Base-by-base conservation (phyloP, 2,329 filamentous ascomycete species). In the Lasiodiplodia citricola region DNA sequence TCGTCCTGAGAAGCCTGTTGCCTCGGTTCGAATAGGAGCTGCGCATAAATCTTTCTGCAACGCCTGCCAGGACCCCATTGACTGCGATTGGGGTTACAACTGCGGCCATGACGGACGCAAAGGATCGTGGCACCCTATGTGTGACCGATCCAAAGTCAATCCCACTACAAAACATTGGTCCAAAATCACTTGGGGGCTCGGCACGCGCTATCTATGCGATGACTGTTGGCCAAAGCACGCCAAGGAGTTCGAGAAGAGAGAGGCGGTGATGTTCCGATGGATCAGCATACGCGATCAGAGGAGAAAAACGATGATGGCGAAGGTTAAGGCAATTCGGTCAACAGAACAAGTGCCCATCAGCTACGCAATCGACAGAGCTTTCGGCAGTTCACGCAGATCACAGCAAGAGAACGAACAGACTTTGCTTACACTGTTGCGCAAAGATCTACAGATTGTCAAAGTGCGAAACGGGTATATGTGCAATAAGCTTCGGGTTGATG, bases 391-490 rank as follows among this genome's bases (percentile, higher is more conserved):
- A 51, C 0, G 1, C 47, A 1, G 11, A 0, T 51, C 47, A 7
- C n/a, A 21, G n/a, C 47, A 10, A 23, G n/a, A 21, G 47, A 2
- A 23, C 47, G 4, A 25, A 51, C 2, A 10, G n/a, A 8, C 3
- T 51, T 21, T 51, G n/a, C 3, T 69, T 47, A 28, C 58, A 7
- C 4, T 56, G 23, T 62, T 69, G n/a, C 4, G 28, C 28, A 4
- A 62, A 37, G 51, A 57, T 41, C 51, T 69, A 57, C 31, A 57
- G 50, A 65, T 69, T 37, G 21, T 56, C 25, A 69, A 66, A 55
- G 41, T 31, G 50, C 51, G 50, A 54, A 66, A 66, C 47, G 65
- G 47, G 57, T 69, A 66, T 31, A 37, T 66, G 37, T 69, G 60
- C 37, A 66, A 66, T 23, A 69, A 65, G 50, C 37, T 2, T 35